Evolutionary conservation across 2,329 filamentous ascomycete genomes (phyloP).

Genomic region (Hypoxylon sp.): DNA sequence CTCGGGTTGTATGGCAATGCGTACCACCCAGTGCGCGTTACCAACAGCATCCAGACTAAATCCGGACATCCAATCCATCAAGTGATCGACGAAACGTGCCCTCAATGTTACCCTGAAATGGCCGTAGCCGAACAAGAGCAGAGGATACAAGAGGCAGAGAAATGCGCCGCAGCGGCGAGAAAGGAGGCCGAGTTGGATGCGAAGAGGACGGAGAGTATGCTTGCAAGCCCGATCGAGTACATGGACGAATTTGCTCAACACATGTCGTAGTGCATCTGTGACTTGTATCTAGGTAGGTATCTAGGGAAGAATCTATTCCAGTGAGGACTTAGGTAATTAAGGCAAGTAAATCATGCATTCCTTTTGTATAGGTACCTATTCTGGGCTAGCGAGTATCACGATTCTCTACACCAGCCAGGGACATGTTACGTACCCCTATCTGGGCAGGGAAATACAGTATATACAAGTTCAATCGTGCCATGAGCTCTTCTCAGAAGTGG

Average conservation of each 20-base stretch:
- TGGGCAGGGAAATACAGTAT: neutral
- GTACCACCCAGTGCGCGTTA: conserved; percentile 40
- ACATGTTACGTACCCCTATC: neutral
- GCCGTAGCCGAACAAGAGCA: conserved; percentile 28
- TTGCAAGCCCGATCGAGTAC: neutral
- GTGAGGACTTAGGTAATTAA: no score
- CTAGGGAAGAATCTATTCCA: neutral
- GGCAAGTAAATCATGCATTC: no score
- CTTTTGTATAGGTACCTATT: no score
- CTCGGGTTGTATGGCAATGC: conserved; percentile 27
- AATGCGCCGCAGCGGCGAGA: neutral
- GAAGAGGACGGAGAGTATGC: neutral
- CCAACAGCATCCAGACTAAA: conserved; percentile 33
- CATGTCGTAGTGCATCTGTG: conserved; percentile 6
- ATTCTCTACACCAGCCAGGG: neutral
- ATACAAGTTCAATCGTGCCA: neutral
- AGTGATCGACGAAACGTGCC: conserved; percentile 37
- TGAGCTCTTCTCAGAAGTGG: neutral
- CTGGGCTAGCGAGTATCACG: neutral
- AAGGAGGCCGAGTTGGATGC: conserved; percentile 11
- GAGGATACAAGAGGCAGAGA: conserved; percentile 19
- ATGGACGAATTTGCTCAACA: conserved; percentile 15
- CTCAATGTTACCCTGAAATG: conserved; percentile 35
- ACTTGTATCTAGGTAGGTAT: neutral
- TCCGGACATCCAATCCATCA: conserved; percentile 11